Evolutionary conservation across 2,329 filamentous ascomycete species (phyloP).

Genomic region (Epichloe glyceriae): DNA sequence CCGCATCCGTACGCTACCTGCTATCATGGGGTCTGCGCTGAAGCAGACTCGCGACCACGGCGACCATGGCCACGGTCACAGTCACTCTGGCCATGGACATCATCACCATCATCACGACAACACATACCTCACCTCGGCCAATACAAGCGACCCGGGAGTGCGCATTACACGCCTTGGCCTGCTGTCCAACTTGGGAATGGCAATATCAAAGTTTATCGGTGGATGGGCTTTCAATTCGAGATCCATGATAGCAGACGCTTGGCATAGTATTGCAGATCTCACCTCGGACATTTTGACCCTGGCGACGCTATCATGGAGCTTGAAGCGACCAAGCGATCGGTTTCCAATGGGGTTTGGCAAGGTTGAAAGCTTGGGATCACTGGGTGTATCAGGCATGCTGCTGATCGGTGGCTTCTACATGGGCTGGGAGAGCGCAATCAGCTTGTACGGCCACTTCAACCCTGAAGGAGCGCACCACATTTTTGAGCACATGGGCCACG

Average conservation of each 20-base stretch:
- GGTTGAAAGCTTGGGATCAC: constrained; percentile 86
- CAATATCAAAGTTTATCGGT: constrained; percentile 79
- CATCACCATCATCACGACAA: constrained; percentile 86
- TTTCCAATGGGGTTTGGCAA: constrained; percentile 94
- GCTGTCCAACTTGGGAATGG: constrained; percentile 86
- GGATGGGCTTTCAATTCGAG: constrained; percentile 94
- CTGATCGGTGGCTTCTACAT: constrained; percentile 85
- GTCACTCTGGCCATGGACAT: constrained; percentile 39
- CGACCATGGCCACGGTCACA: constrained; percentile 27
- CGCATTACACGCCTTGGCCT: constrained; percentile 45
- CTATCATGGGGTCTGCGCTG: constrained; percentile 17
- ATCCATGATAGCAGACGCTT: constrained; percentile 82
- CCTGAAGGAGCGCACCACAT: constrained; percentile 54
- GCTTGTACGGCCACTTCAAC: constrained; percentile 61
- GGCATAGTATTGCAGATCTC: constrained; percentile 89
- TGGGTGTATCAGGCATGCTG: constrained; percentile 86
- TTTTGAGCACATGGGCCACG: constrained; percentile 47
- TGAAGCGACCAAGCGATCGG: constrained; percentile 67
- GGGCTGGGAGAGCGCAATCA: constrained; percentile 60
- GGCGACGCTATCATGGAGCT: constrained; percentile 84
- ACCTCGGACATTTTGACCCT: constrained; percentile 91
- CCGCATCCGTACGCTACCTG: constrained; percentile 11
- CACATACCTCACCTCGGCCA: constrained; percentile 82
- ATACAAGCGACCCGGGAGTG: constrained; percentile 58
- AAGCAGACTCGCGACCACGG: constrained; percentile 21